Percentiles rank a stretch among this genome's conserved stretches.
These are phyloP conservation scores for Chalara sp. DNA, from an alignment of 2,329 filamentous ascomycete genomes.

Conservation along the genomic window DNA sequence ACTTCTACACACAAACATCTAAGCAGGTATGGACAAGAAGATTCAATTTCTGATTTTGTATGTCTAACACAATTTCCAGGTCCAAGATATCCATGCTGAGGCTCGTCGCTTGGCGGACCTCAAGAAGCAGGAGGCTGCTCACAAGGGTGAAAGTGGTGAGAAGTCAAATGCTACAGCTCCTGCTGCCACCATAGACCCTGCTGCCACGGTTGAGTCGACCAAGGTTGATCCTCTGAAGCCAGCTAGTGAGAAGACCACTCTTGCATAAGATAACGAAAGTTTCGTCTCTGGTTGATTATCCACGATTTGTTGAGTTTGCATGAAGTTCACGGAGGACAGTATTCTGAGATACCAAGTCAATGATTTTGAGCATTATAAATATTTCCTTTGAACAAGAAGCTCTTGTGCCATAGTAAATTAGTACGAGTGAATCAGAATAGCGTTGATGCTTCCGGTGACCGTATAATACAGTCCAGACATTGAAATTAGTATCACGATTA, in stretches of 20 bases:
- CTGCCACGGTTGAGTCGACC: conserved; percentile 18
- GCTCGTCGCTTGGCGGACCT: conserved; percentile 81
- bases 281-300: conserved; percentile 1
- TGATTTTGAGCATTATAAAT: too few relatives aligned
- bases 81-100: conserved; percentile 89
- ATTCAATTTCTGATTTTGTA: neutral
- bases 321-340: neutral
- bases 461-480: too few relatives aligned
- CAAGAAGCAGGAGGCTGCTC: conserved; percentile 59
- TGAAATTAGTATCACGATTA: too few relatives aligned
- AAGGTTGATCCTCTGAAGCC: conserved; percentile 23
- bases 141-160: conserved; percentile 27
- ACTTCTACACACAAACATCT: conserved; percentile 79
- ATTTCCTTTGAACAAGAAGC: too few relatives aligned
- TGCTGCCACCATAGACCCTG: conserved; percentile 28
- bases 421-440: too few relatives aligned
- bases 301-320: neutral
- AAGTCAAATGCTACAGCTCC: conserved; percentile 24
- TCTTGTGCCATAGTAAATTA: too few relatives aligned
- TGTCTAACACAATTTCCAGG: conserved; percentile 53
- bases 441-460: too few relatives aligned
- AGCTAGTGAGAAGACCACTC: conserved; percentile 16
- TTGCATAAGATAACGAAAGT: conserved; percentile 9
- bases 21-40: neutral
- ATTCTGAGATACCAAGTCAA: too few relatives aligned